Conservation (phyloP, 768 basidiomycete genomes). For the Mycena venus region DNA sequence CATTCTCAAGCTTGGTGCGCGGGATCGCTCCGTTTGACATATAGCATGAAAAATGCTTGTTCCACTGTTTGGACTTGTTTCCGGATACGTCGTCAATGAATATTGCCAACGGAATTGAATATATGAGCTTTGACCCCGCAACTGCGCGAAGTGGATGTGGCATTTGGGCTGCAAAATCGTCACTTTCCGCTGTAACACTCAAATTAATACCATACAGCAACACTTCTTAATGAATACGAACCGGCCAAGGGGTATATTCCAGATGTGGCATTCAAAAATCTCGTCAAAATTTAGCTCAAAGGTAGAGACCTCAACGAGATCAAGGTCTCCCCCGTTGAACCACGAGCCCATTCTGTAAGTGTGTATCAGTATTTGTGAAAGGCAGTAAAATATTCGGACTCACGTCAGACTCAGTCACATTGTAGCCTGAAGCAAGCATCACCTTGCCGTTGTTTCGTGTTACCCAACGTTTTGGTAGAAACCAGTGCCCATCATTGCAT, state of each 20-base stretch:
- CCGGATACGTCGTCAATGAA: conserved; percentile 44
- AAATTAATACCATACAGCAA: background rate
- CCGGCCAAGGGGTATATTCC: conserved; percentile 8
- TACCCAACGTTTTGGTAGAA: conserved; percentile 23
- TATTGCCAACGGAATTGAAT: conserved; percentile 33
- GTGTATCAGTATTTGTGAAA: background rate
- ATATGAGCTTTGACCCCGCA: conserved; percentile 24
- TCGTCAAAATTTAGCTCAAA: background rate
- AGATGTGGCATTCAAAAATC: background rate
- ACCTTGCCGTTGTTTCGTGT: background rate
- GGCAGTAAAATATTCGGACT: background rate
- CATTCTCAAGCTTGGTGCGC: conserved; percentile 27
- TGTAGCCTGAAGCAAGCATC: background rate
- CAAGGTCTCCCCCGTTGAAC: background rate
- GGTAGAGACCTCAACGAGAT: background rate
- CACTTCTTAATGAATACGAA: background rate
- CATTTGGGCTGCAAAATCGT: background rate
- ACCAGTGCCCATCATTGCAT: conserved; percentile 21
- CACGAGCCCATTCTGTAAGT: background rate
- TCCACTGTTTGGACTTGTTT: conserved; percentile 44
- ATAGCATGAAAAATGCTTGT: conserved; percentile 40
- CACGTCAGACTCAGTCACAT: background rate
- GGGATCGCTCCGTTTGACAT: conserved; percentile 38
- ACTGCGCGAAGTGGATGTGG: conserved; percentile 19
- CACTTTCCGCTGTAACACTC: background rate